Evolutionary conservation across 306 rosid genomes (phyloP).

Genomic region (Prunus mume): DNA sequence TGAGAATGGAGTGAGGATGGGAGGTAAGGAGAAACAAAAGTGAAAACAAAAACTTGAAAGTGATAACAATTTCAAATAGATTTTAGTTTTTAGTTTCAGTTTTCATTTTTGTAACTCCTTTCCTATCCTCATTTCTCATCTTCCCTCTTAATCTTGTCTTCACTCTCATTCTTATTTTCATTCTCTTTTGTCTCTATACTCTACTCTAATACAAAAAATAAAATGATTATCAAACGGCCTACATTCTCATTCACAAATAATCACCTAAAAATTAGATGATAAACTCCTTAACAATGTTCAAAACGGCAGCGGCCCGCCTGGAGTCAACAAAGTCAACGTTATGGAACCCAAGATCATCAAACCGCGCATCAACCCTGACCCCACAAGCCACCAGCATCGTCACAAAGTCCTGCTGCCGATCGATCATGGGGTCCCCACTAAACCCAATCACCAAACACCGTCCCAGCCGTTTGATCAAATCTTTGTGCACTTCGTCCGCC

Average conservation of each 20-base stretch:
- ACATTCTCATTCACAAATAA: background rate
- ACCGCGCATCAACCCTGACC: constrained; percentile 51
- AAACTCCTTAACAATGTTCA: constrained; percentile 48
- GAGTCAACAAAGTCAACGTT: constrained; percentile 54
- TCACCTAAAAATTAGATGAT: constrained; percentile 15
- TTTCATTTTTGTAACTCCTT: too few species aligned
- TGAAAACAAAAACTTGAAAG: too few species aligned
- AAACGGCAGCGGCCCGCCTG: constrained; percentile 27
- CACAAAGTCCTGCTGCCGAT: constrained; percentile 55
- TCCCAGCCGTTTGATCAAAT: constrained; percentile 19
- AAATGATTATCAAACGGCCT: too few species aligned
- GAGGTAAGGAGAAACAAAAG: too few species aligned
- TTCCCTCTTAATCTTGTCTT: too few species aligned
- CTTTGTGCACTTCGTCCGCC: constrained; percentile 41
- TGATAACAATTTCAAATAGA: too few species aligned
- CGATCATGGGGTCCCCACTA: constrained; percentile 60
- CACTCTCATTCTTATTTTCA: fast-evolving
- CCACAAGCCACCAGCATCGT: constrained; percentile 55
- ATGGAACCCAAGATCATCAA: constrained; percentile 63
- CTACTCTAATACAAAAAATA: too few species aligned
- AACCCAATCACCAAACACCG: constrained; percentile 59
- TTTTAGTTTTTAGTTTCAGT: too few species aligned
- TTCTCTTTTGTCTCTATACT: too few species aligned
- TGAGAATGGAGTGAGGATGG: too few species aligned
- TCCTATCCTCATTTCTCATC: too few species aligned